Evolutionary conservation across 768 basidiomycete genomes (phyloP).

Genomic region (Tylopilus subfusipes): DNA sequence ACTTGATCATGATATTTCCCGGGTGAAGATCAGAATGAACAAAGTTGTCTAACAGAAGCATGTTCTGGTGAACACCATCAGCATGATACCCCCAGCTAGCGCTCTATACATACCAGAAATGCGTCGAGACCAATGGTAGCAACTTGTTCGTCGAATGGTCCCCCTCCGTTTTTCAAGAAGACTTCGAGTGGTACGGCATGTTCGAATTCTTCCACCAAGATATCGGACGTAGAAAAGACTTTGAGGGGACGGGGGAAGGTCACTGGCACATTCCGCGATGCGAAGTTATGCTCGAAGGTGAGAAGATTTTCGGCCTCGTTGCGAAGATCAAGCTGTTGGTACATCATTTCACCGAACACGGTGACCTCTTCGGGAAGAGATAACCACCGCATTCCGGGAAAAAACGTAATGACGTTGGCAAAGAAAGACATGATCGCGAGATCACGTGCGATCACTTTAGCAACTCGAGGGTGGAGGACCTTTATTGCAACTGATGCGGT

Average conservation of each 20-base stretch:
- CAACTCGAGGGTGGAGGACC: conserved; percentile 85
- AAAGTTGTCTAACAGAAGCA: conserved; percentile 97
- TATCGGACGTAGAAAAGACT: conserved; percentile 73
- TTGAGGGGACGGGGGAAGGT: conserved; percentile 87
- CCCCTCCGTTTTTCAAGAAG: conserved; percentile 88
- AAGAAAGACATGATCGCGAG: conserved; percentile 95
- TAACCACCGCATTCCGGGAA: conserved; percentile 96
- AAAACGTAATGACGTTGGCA: conserved; percentile 65
- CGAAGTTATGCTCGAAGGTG: conserved; percentile 84
- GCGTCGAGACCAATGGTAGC: conserved; percentile 94
- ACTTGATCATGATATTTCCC: conserved; percentile 98
- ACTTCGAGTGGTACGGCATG: conserved; percentile 86
- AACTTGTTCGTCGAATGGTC: conserved; percentile 83
- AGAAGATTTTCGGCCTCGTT: conserved; percentile 86
- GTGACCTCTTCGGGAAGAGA: conserved; percentile 93
- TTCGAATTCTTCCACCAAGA: conserved; percentile 91
- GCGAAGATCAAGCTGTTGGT: conserved; percentile 85
- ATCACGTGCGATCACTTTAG: conserved; percentile 81
- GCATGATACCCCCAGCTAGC: background rate
- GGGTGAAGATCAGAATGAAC: conserved; percentile 90
- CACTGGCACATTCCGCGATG: conserved; percentile 71
- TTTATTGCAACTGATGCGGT: conserved; percentile 93
- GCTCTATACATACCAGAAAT: conserved; percentile 65
- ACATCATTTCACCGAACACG: conserved; percentile 97
- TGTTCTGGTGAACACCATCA: conserved; percentile 57